Evolutionary conservation across 2,329 filamentous ascomycete species (phyloP).

Genomic region (Microdochium paspali): DNA sequence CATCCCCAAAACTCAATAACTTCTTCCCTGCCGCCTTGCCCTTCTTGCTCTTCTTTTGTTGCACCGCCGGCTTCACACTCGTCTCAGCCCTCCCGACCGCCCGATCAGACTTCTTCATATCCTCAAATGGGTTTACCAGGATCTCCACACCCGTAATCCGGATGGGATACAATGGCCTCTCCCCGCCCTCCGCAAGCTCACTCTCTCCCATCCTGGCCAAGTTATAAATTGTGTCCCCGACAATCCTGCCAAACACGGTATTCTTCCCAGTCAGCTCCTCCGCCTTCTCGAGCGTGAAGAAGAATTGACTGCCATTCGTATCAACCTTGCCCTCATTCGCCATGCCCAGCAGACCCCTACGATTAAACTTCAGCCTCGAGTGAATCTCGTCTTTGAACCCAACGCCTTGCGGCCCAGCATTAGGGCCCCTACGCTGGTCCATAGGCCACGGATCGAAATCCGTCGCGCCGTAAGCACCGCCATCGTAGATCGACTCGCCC

Average conservation of each 20-base stretch:
- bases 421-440: constrained; percentile 53
- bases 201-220: constrained; percentile 86
- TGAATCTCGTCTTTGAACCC: constrained; percentile 82
- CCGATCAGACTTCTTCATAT: constrained; percentile 63
- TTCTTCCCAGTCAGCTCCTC: constrained; percentile 84
- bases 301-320: constrained; percentile 94
- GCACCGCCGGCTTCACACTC: constrained; percentile 26
- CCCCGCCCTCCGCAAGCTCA: constrained; percentile 68
- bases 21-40: constrained; percentile 71
- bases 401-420: constrained; percentile 48
- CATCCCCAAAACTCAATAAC: constrained; percentile 68
- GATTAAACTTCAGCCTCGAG: constrained; percentile 83
- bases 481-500: constrained; percentile 86
- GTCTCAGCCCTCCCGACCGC: constrained; percentile 40
- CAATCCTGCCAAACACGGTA: constrained; percentile 86
- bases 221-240: constrained; percentile 93
- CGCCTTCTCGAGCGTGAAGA: constrained; percentile 80
- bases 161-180: constrained; percentile 78
- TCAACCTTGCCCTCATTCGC: constrained; percentile 72
- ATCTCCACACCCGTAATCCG: constrained; percentile 69
- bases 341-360: constrained; percentile 88
- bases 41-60: constrained; percentile 42
- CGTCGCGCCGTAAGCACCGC: constrained; percentile 63
- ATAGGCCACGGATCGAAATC: constrained; percentile 66
- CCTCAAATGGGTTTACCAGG: constrained; percentile 71